Evolutionary conservation across 805 yeast species (phyloP), one percentile per base, ranked within the genome.

Genomic region (Saccharomycopsis microspora): DNA sequence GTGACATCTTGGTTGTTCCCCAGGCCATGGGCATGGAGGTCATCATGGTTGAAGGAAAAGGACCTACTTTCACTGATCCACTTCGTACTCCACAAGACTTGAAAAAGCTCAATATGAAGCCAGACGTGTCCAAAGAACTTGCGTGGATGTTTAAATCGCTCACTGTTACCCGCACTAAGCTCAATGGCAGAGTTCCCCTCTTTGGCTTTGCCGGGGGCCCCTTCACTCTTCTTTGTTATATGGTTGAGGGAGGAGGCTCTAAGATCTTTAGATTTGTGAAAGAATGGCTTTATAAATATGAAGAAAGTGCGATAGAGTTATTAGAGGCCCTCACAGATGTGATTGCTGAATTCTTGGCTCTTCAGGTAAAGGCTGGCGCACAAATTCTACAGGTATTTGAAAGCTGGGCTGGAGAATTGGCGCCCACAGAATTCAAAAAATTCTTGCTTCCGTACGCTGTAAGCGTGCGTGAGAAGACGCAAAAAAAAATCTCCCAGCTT

Each of bases 21-120:
- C 97, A 93, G 67, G 98, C 97, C 8, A 82, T 93, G 88, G 98
- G 98, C 9, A 85, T 89, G 84, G 80, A 76, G 46, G 96, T 93
- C 39, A 81, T 83, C 60, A 90, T 93, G 95, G 69, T 86, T 40
- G 97, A 93, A 50, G 93, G 95, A 45, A 83, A 82, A 52, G 98
- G 98, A 0, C 98, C 98, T 3, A 82, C 82, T 46, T 93, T 93
- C 64, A 88, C 87, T 1, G 80, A 80, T 41, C 98, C 98, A 11
- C 68, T 93, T 56, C 77, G 97, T 61, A 67, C 67, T 3, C 85
- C 85, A 3, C 74, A 69, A 41, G 96, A 88, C 57, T 67, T 88
- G 55, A 54, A 68, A 31, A 74, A 75, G 55, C 68, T 82, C 51
- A 70, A 72, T 49, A 72, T 80, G 56, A 68, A 76, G 40, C 85